Conservation (phyloP, 1,284 basidiomycete genomes). For the Golubevia pallescens region DNA sequence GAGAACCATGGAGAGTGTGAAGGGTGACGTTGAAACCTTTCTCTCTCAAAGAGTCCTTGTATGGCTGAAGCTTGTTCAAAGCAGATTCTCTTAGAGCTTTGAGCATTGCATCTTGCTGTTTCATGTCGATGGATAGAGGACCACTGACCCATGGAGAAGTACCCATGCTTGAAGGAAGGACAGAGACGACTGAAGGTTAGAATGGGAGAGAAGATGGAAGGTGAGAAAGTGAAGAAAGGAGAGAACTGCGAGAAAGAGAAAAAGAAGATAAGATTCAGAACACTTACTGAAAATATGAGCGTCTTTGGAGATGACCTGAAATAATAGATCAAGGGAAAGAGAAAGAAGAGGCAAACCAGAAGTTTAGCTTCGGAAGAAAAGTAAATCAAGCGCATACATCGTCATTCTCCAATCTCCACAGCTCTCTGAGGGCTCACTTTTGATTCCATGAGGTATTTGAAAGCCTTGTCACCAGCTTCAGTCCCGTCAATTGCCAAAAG, state of each 20-base stretch:
- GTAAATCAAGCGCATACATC: too few relatives aligned
- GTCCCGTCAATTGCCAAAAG: constrained; percentile 51
- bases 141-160: constrained; percentile 54
- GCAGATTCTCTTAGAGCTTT: constrained; percentile 47
- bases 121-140: constrained; percentile 51
- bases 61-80: constrained; percentile 49
- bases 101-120: constrained; percentile 53
- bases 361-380: neutral
- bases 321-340: constrained; percentile 1
- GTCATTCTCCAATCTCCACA: neutral
- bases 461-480: constrained; percentile 55
- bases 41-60: constrained; percentile 11
- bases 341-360: neutral
- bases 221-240: too few relatives aligned
- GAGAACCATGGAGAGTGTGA: constrained; percentile 55
- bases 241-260: neutral
- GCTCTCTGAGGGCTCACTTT: neutral
- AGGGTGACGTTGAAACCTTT: constrained; percentile 39
- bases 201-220: neutral
- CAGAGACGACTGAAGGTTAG: constrained; percentile 28
- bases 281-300: constrained; percentile 41
- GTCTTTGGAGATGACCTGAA: constrained; percentile 12
- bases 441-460: constrained; percentile 11
- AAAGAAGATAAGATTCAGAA: neutral
- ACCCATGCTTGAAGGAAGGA: constrained; percentile 51